Conservation (phyloP, 73 alveolate species). For the Symbiodinium pilosum region DNA sequence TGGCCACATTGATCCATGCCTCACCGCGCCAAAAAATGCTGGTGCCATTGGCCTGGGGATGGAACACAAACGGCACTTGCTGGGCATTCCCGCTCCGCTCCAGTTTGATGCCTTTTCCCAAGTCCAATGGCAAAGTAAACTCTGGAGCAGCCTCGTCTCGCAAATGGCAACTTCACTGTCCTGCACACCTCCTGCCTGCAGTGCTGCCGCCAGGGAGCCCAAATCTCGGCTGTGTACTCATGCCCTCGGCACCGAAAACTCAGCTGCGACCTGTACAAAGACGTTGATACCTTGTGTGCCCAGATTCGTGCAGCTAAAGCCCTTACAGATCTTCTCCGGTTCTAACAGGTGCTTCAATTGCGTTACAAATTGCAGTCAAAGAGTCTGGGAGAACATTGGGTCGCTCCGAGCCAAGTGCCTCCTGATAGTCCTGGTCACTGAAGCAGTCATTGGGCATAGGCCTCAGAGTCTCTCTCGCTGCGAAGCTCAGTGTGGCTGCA, state of each 20-base stretch:
- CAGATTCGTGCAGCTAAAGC: no score
- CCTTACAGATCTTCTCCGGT: no score
- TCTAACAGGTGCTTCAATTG: no score
- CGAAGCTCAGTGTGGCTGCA: slow-evolving; percentile 60
- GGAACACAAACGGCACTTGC: slow-evolving; percentile 31
- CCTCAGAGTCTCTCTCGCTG: slow-evolving; percentile 65
- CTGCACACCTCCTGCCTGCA: not conserved
- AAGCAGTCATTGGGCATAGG: slow-evolving; percentile 86
- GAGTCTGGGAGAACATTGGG: slow-evolving; percentile 74
- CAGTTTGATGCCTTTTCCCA: not conserved
- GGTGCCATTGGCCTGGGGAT: not conserved
- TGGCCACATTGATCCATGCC: slow-evolving; percentile 4
- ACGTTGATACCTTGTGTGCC: slow-evolving; percentile 3
- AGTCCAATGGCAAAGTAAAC: slow-evolving; percentile 46
- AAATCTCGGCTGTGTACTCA: slow-evolving; percentile 63
- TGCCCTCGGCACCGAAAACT: slow-evolving; percentile 50
- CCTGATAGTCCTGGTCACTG: slow-evolving; percentile 43
- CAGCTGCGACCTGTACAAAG: slow-evolving; percentile 12
- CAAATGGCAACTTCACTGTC: not conserved
- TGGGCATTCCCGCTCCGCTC: not conserved
- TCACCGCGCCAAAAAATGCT: slow-evolving; percentile 22
- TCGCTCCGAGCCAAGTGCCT: slow-evolving; percentile 57
- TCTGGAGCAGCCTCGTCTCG: slow-evolving; percentile 25
- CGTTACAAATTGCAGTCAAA: no score
- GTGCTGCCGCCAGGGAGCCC: not conserved